Conservation (phyloP, 2,329 filamentous ascomycete genomes). For the Zymoseptoria passerinii region DNA sequence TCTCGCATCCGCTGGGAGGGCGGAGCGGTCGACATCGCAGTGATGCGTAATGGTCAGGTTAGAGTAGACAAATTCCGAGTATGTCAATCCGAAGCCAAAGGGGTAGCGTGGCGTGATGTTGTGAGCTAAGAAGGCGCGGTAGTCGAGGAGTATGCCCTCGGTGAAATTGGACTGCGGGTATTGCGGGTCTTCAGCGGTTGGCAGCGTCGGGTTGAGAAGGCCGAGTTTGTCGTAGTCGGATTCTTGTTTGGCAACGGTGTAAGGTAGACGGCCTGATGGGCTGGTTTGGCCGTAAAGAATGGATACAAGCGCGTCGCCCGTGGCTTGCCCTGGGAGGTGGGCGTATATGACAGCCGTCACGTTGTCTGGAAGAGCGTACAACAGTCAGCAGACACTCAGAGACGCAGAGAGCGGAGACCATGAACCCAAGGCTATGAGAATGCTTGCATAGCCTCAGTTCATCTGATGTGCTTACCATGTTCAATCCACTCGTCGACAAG, state of each 20-base stretch:
- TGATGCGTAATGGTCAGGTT: conserved; percentile 19
- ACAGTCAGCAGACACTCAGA: not conserved
- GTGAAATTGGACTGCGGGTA: conserved; percentile 25
- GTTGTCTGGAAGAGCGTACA: conserved; percentile 34
- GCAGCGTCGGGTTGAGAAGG: conserved; percentile 25
- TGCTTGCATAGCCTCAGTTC: no score
- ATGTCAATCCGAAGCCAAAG: conserved; percentile 34
- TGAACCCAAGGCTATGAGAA: not conserved
- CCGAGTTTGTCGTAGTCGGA: conserved; percentile 47
- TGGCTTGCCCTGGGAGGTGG: conserved; percentile 57
- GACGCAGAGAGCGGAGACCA: not conserved
- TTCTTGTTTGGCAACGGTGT: conserved; percentile 51
- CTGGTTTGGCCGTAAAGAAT: conserved; percentile 51
- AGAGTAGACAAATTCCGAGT: conserved; percentile 28
- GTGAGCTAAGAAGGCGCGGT: conserved; percentile 27
- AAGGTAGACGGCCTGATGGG: conserved; percentile 52
- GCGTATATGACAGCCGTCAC: conserved; percentile 57
- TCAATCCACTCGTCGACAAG: conserved; percentile 25
- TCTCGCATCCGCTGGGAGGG: conserved; percentile 12
- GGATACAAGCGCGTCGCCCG: conserved; percentile 47
- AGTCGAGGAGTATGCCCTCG: conserved; percentile 32
- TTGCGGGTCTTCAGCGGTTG: conserved; percentile 19
- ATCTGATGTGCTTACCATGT: conserved; percentile 4
- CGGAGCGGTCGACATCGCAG: conserved; percentile 20
- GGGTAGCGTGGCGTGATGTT: conserved; percentile 27